Base-by-base conservation (phyloP, 371 early-diverging fungal genomes). In the Sporodiniella umbellata region DNA sequence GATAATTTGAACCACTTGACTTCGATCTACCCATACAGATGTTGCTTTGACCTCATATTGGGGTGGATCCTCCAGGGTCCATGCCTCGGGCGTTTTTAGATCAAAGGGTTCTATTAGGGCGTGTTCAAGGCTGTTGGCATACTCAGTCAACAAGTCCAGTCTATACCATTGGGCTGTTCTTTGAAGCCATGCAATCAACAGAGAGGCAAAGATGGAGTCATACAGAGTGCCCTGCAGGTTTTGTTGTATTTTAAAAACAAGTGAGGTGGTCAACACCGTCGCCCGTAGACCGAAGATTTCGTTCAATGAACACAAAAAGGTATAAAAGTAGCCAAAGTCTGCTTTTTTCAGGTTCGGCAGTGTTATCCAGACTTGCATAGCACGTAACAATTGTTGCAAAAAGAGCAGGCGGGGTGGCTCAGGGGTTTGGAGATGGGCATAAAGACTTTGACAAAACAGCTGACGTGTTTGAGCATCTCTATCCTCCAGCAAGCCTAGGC, bases 161-260 rank as follows among this genome's bases (percentile, higher is more conserved):
- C 58, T 37, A 33, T 79, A 70, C 21, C 66, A 53, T 15, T 53
- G 37, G 14, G 64, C 69, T 14, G 75, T 64, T 56, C 49, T 60
- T 6, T 26, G 46, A 31, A 86, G 64, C 55, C 70, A 74, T 23
- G 72, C 67, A 2, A 85, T 58, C 18, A 81, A 62, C 8, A 75
- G 60, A 1, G 78, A 78, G n/a, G n/a, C n/a, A n/a, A n/a, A n/a
- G n/a, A n/a, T n/a, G n/a, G n/a, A n/a, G n/a, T n/a, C n/a, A 11
- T 76, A 74, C 7, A 85, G 19, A 5, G 84, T 79, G 5, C 82
- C 72, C 49, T 79, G 79, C 8, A 72, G 74, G 7, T 68, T 44
- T 17, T 8, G 72, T 44, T 84, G 84, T n/a, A 86, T 48, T 23
- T 75, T 77, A 59, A 88, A 87, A 0, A 87, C 44, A 1, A 89